Conservation (phyloP, 345 rosid species). For the Eutrema japonicum region DNA sequence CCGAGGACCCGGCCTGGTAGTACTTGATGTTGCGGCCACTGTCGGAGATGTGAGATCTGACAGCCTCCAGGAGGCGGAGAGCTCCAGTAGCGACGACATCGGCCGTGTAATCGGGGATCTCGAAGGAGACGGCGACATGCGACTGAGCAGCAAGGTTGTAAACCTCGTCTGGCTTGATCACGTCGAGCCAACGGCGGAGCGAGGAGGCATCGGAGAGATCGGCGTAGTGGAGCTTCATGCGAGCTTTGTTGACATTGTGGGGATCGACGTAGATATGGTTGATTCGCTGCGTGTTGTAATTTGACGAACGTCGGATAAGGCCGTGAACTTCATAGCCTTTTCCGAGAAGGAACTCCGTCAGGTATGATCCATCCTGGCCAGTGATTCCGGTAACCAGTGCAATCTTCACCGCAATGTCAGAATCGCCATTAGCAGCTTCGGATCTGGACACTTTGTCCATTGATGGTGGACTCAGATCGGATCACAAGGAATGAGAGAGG, state of each 20-base stretch:
- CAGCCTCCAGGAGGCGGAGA: slow-evolving; percentile 91
- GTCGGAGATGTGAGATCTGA: slow-evolving; percentile 80
- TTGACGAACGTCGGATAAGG: slow-evolving; percentile 91
- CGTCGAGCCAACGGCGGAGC: slow-evolving; percentile 95
- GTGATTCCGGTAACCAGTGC: slow-evolving; percentile 94
- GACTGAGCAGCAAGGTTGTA: slow-evolving; percentile 96
- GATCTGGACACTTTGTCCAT: slow-evolving; percentile 51
- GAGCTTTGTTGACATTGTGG: slow-evolving; percentile 83
- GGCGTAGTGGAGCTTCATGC: slow-evolving; percentile 89
- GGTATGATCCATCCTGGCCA: slow-evolving; percentile 96
- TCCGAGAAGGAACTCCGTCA: slow-evolving; percentile 78
- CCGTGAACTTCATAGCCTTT: slow-evolving; percentile 92
- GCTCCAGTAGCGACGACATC: slow-evolving; percentile 96
- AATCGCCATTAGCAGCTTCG: slow-evolving; percentile 50
- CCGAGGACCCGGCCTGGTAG: slow-evolving; percentile 88
- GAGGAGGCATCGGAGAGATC: slow-evolving; percentile 93
- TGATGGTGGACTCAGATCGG: slow-evolving; percentile 12
- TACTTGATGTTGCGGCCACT: slow-evolving; percentile 63
- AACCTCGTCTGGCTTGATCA: slow-evolving; percentile 83
- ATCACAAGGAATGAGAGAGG: slow-evolving; percentile 1
- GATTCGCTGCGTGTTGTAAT: slow-evolving; percentile 94
- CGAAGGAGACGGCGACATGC: slow-evolving; percentile 93
- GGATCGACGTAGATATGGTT: slow-evolving; percentile 98
- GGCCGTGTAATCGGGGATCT: slow-evolving; percentile 95
- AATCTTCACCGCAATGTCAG: slow-evolving; percentile 43